Conservation (phyloP, 495 filamentous ascomycete genomes). For the Aspergillus affinis region DNA sequence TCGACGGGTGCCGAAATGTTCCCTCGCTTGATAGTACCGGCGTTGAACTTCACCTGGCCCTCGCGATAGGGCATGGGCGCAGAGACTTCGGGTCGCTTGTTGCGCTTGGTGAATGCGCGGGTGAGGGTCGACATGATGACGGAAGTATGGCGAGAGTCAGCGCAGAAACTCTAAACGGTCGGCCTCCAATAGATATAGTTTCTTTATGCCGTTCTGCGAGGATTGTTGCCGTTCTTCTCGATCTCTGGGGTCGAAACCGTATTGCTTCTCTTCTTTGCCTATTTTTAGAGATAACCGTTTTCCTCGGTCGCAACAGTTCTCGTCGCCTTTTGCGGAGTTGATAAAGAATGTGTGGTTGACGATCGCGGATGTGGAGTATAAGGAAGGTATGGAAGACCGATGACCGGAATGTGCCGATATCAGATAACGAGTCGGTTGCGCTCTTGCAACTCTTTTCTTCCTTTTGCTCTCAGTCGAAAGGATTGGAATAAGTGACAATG, state of each 20-base stretch:
- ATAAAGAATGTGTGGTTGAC: conserved; percentile 32
- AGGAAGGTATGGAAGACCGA: conserved; percentile 34
- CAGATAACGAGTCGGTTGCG: conserved; percentile 19
- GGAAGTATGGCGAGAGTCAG: background rate
- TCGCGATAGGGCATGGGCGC: conserved; percentile 50
- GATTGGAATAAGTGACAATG: conserved; percentile 21
- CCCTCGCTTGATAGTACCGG: conserved; percentile 50
- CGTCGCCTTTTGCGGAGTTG: conserved; percentile 16
- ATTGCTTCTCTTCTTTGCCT: conserved; percentile 16
- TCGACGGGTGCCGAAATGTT: conserved; percentile 87
- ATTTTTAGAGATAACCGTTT: conserved; percentile 20
- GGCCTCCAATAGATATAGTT: conserved; percentile 5
- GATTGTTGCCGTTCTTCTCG: background rate
- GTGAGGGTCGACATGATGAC: conserved; percentile 51
- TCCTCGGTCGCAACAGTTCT: conserved; percentile 12
- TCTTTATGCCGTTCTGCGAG: conserved; percentile 8
- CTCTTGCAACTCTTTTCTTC: conserved; percentile 5
- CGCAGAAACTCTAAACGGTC: background rate
- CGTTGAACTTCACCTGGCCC: conserved; percentile 45
- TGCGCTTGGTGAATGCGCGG: conserved; percentile 66
- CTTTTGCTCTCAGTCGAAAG: conserved; percentile 2
- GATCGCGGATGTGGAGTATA: conserved; percentile 34
- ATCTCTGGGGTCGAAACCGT: background rate
- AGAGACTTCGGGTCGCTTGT: conserved; percentile 50
- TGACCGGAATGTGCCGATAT: conserved; percentile 35